Evolutionary conservation across 768 basidiomycete species (phyloP), one percentile per base, ranked within the genome.

Genomic region (Ramaria sp.): DNA sequence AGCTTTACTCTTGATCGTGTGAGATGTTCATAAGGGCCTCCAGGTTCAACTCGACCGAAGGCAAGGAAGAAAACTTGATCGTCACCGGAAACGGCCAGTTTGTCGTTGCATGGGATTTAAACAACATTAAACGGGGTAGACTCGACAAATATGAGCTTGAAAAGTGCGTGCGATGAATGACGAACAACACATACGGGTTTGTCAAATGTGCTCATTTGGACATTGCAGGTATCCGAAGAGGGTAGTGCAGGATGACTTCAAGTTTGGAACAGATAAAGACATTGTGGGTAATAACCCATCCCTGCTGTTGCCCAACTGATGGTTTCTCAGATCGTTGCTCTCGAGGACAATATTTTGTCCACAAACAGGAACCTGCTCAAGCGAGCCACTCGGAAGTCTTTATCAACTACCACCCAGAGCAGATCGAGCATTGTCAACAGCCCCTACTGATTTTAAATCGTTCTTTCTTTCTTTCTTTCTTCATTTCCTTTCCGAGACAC

Each of bases 221-320:
- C 59, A 20, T 63, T 30, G 18, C 44, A 75, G 77, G 66, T 97
- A 96, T 65, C 87, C 92, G 62, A 92, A 95, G 62, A 76, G 79
- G 44, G 93, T 98, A 56, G 93, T 98, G 0, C 94, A 96, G 59
- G 96, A 99, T 68, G 90, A 86, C 70, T 99, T 99, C 81, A 89
- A 85, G 70, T 98, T 94, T 64, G 95, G 93, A 13, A 90, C 95
- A 62, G 94, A 98, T 69, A 88, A 91, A 64, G 85, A 97, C 65
- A 97, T 99, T 65, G 91, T 92, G 62, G 63, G 88, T 73, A 30
- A 36, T 52, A 50, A 42, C 45, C 9, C 9, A 15, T 32, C 12
- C 25, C 20, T 20, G 45, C 25, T 20, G 27, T 56, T 59, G 56
- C 58, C n/a, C 43, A 25, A 27, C 22, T 47, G 5, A 41, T 30